phyloP scores from a whole-genome alignment of 202 grass and related monocot species.

The Schoenoplectus tabernaemontani region DNA sequence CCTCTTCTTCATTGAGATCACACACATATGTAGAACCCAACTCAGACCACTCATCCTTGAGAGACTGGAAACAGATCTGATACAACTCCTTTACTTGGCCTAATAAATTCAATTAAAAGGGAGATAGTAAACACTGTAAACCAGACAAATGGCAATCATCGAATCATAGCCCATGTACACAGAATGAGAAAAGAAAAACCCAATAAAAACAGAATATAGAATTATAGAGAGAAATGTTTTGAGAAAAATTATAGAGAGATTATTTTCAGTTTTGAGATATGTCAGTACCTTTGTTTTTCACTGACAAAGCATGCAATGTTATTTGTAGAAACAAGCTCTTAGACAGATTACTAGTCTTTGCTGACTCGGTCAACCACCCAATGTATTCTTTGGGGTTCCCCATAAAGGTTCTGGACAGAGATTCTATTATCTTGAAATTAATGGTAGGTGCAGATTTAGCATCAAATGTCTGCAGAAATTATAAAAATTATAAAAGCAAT shows the following conservation, averaged over 20 bases:
- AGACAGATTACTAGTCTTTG: slow-evolving; percentile 38
- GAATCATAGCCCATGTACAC: neutral
- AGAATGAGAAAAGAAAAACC: neutral
- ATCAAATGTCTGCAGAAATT: slow-evolving; percentile 47
- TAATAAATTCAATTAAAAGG: neutral
- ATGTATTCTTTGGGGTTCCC: slow-evolving; percentile 49
- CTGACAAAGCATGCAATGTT: slow-evolving; percentile 52
- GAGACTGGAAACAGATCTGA: slow-evolving; percentile 48
- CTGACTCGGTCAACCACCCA: slow-evolving; percentile 55
- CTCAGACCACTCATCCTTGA: slow-evolving; percentile 64
- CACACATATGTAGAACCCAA: slow-evolving; percentile 27
- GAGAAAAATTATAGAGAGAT: too few relatives aligned
- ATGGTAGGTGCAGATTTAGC: slow-evolving; percentile 42
- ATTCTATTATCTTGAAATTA: slow-evolving; percentile 68
- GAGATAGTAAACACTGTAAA: neutral
- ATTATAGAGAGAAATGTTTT: neutral
- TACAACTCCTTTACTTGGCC: slow-evolving; percentile 39
- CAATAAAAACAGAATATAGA: slow-evolving; percentile 15
- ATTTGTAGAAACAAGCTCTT: slow-evolving; percentile 69
- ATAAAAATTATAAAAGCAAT: neutral
- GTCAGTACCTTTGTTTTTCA: slow-evolving; percentile 46
- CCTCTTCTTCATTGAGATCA: slow-evolving; percentile 42
- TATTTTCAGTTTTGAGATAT: slow-evolving; percentile 4
- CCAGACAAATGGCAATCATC: neutral
- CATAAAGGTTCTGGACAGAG: slow-evolving; percentile 53